phyloP scores from a whole-genome alignment of 345 rosid genomes.

The Acer yangbiense region DNA sequence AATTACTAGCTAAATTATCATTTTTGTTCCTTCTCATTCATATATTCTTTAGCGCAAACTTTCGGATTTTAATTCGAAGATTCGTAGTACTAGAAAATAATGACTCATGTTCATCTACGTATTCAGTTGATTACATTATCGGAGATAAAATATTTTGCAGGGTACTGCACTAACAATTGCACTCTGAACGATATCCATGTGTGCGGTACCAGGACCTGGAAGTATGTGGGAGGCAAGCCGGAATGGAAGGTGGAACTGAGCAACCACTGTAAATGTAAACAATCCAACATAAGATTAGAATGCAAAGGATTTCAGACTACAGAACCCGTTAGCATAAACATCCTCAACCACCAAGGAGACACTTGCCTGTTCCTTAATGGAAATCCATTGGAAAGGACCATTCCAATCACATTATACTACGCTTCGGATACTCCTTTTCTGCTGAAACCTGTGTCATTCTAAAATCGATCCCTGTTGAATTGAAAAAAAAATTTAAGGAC shows the following conservation, averaged over 20 bases:
- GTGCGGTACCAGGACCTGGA: conserved; percentile 16
- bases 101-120: too few species aligned
- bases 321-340: background rate
- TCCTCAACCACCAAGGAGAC: conserved; percentile 16
- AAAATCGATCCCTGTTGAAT: background rate
- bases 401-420: conserved; percentile 22
- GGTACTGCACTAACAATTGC: too few species aligned
- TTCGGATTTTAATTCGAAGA: too few species aligned
- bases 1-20: too few species aligned
- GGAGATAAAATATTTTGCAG: too few species aligned
- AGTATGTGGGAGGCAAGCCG: conserved; percentile 10
- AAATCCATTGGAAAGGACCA: conserved; percentile 1
- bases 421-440: conserved; percentile 36
- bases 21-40: too few species aligned
- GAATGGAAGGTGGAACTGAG: conserved; percentile 29
- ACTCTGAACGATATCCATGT: background rate
- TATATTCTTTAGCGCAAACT: too few species aligned
- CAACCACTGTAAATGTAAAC: conserved; percentile 25
- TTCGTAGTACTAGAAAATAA: too few species aligned
- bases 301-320: conserved; percentile 24
- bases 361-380: conserved; percentile 25
- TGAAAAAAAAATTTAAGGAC: too few species aligned
- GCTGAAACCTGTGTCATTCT: too few species aligned
- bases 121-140: too few species aligned
- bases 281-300: conserved; percentile 4